A percentile compares a stretch with the other conserved stretches of the same genome.
phyloP scores from a whole-genome alignment of 2,329 filamentous ascomycete species.

The Talaromyces rugulosus region DNA sequence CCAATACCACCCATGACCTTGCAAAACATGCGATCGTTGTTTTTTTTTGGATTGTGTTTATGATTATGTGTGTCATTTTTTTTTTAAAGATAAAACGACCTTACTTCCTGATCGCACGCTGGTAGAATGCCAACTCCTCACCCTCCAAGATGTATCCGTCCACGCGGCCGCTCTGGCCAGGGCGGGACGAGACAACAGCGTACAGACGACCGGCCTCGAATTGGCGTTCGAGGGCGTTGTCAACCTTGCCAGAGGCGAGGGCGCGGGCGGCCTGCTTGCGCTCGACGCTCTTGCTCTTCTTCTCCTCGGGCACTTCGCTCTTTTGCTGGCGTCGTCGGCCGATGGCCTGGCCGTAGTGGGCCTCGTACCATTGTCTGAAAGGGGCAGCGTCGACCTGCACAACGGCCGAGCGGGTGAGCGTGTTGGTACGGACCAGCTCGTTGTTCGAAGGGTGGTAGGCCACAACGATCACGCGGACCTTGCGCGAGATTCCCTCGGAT shows the following conservation, averaged over 20 bases:
- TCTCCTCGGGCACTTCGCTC: slow-evolving; percentile 56
- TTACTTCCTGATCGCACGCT: slow-evolving; percentile 98
- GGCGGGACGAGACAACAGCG: slow-evolving; percentile 86
- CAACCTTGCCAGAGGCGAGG: slow-evolving; percentile 85
- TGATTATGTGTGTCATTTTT: slow-evolving; percentile 13
- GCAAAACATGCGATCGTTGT: slow-evolving; percentile 8
- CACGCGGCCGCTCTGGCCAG: slow-evolving; percentile 92
- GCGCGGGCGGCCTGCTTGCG: slow-evolving; percentile 92
- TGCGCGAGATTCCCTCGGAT: slow-evolving; percentile 95
- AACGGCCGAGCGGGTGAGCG: slow-evolving; percentile 97
- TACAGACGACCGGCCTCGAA: slow-evolving; percentile 98
- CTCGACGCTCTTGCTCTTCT: slow-evolving; percentile 95
- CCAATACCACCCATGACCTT: slow-evolving; percentile 13
- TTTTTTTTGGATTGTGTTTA: slow-evolving; percentile 4
- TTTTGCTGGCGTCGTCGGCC: slow-evolving; percentile 91
- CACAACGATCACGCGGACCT: slow-evolving; percentile 98
- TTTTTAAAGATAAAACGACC: slow-evolving; percentile 27
- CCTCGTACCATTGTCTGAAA: slow-evolving; percentile 99
- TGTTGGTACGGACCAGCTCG: slow-evolving; percentile 99
- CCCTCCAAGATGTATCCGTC: slow-evolving; percentile 99
- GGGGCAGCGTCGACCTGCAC: slow-evolving; percentile 98
- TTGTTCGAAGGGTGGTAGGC: slow-evolving; percentile 99
- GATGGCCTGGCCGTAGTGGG: slow-evolving; percentile 90
- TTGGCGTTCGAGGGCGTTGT: slow-evolving; percentile 89
- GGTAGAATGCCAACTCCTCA: slow-evolving; percentile 99